Percentiles rank a stretch among this genome's conserved stretches.
These are phyloP conservation scores for Glycyrrhiza uralensis DNA, from an alignment of 306 rosid species.

Conservation along the genomic window DNA sequence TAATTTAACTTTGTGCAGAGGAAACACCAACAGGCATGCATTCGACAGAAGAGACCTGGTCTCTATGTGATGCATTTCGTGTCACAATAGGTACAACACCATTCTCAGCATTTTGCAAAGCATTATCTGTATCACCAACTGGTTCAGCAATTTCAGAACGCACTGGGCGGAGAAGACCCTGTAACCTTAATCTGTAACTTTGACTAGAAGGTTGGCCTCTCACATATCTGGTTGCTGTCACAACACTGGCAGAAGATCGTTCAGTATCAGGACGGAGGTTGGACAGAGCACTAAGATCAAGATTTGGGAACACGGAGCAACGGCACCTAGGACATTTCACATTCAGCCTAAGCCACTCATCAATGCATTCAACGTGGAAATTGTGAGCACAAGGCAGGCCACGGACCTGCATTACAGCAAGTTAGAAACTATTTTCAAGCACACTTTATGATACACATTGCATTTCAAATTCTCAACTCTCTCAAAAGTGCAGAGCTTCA, in stretches of 20 bases:
- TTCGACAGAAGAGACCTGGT: constrained; percentile 33
- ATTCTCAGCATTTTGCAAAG: constrained; percentile 57
- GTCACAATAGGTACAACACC: constrained; percentile 36
- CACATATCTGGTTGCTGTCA: constrained; percentile 71
- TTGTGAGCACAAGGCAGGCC: constrained; percentile 98
- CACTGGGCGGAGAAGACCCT: constrained; percentile 74
- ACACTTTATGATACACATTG: background rate
- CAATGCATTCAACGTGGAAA: constrained; percentile 96
- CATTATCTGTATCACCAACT: constrained; percentile 40
- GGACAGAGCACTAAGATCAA: constrained; percentile 97
- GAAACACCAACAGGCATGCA: constrained; percentile 36
- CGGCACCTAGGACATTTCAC: constrained; percentile 99
- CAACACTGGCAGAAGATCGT: constrained; percentile 54
- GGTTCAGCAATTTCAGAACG: constrained; percentile 54
- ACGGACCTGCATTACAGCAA: constrained; percentile 68
- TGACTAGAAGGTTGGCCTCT: constrained; percentile 81
- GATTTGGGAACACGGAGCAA: constrained; percentile 98
- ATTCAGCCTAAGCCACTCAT: constrained; percentile 97
- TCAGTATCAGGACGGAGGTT: constrained; percentile 85
- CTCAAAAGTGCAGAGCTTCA: background rate
- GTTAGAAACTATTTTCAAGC: constrained; percentile 23
- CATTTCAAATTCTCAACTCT: constrained; percentile 3
- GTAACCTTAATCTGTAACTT: constrained; percentile 78
- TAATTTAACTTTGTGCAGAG: constrained; percentile 45
- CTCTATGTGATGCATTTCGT: constrained; percentile 31